These are phyloP conservation scores for Hypoxylon intermedium DNA, from an alignment of 495 filamentous ascomycete species.

Conservation along the genomic window DNA sequence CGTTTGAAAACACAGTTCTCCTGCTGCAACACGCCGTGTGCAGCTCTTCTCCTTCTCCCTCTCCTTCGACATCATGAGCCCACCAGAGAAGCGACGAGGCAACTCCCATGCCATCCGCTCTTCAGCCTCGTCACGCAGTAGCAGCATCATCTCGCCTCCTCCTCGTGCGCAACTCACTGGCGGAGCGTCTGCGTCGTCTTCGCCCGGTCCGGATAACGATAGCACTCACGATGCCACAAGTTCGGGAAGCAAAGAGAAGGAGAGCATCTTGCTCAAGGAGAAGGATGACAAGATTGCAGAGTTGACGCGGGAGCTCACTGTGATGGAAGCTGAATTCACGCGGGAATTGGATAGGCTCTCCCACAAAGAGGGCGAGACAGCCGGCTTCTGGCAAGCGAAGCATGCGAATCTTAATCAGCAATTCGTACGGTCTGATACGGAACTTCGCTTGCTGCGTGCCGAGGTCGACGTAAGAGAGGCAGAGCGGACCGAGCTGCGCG, in stretches of 20 bases:
- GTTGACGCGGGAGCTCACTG: slow-evolving; percentile 52
- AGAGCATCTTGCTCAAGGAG: slow-evolving; percentile 43
- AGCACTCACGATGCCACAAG: slow-evolving; percentile 22
- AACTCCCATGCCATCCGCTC: slow-evolving; percentile 34
- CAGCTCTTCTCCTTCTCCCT: slow-evolving; percentile 4
- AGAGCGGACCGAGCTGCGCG: slow-evolving; percentile 50
- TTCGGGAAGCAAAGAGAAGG: slow-evolving; percentile 28
- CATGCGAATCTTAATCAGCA: slow-evolving; percentile 52
- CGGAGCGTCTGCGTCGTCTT: slow-evolving; percentile 45
- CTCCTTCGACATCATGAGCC: slow-evolving; percentile 34
- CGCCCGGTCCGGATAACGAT: slow-evolving; percentile 44
- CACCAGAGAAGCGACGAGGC: slow-evolving; percentile 45
- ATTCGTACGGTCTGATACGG: slow-evolving; percentile 50
- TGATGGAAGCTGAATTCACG: slow-evolving; percentile 55
- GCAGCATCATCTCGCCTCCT: slow-evolving; percentile 47
- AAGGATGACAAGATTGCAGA: slow-evolving; percentile 53
- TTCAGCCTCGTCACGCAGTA: slow-evolving; percentile 30
- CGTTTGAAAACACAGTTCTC: slow-evolving; percentile 7
- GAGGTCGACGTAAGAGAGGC: slow-evolving; percentile 50
- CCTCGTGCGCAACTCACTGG: slow-evolving; percentile 48
- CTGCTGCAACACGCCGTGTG: slow-evolving; percentile 1
- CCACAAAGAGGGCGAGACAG: slow-evolving; percentile 53
- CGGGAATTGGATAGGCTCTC: slow-evolving; percentile 54
- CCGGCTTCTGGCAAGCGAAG: slow-evolving; percentile 57
- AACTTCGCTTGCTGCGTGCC: slow-evolving; percentile 50